Percentiles rank a stretch among this genome's conserved stretches.
These are phyloP conservation scores for Mucor velutinosus DNA, from an alignment of 371 early-diverging fungal species.

Conservation along the genomic window DNA sequence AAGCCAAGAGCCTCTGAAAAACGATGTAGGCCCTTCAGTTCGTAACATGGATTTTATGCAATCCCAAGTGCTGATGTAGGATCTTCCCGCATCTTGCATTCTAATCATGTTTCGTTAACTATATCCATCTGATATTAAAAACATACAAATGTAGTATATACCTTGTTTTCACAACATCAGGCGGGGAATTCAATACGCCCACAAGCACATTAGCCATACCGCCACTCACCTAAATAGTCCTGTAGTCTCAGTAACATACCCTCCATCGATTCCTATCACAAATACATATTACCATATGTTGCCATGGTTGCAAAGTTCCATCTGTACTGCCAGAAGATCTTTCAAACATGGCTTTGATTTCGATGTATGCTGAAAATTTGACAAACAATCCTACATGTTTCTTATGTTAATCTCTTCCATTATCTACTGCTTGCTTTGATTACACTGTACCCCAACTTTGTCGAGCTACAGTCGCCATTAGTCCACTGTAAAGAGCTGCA, in stretches of 20 bases:
- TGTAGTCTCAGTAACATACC: too few species aligned
- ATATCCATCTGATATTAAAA: too few species aligned
- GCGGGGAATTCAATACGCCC: slow-evolving; percentile 54
- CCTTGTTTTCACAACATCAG: slow-evolving; percentile 53
- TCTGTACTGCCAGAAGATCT: slow-evolving; percentile 27
- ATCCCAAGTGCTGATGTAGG: slow-evolving; percentile 45
- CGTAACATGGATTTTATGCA: slow-evolving; percentile 43
- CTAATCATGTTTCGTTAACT: slow-evolving; percentile 13
- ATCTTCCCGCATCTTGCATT: slow-evolving; percentile 53
- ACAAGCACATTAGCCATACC: slow-evolving; percentile 56
- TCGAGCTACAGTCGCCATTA: slow-evolving; percentile 51
- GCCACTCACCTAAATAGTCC: slow-evolving; percentile 33
- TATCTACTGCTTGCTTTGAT: not conserved
- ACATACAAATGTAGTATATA: not conserved
- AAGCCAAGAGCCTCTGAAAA: slow-evolving; percentile 53
- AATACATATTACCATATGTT: slow-evolving; percentile 39
- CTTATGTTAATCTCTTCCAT: not conserved
- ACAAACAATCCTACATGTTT: slow-evolving; percentile 43
- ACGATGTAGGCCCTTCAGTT: slow-evolving; percentile 46
- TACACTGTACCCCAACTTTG: slow-evolving; percentile 46
- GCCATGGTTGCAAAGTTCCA: slow-evolving; percentile 42
- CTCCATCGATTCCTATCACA: too few species aligned
- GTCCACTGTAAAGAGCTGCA: slow-evolving; percentile 49
- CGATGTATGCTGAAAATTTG: slow-evolving; percentile 51
- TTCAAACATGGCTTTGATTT: slow-evolving; percentile 48